Base-by-base conservation (phyloP, 2,329 filamentous ascomycete species). In the Fusarium newnesense region DNA sequence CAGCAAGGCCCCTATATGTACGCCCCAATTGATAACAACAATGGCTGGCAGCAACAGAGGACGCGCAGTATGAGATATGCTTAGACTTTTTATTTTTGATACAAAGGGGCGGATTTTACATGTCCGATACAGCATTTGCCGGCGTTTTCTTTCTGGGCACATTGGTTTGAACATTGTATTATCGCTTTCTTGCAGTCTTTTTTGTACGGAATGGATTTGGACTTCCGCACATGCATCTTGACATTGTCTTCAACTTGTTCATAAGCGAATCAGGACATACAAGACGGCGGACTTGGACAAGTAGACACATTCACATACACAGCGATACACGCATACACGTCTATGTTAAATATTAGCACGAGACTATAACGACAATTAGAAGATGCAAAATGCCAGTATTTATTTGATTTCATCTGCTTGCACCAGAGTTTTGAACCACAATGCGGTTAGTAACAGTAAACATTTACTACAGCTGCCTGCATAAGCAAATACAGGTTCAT, bases 1-100 rank as follows among this genome's bases (percentile, higher is more conserved):
- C n/a, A n/a, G n/a, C n/a, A n/a, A n/a, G n/a, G n/a, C n/a, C n/a
- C 39, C 21, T 79, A 78, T 39, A 60, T 58, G 39, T 78, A 79
- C 32, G 60, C 72, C 5, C 76, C 76, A 12, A 37, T 78, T 37
- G 60, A 70, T 39, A 58, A 66, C 24, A 69, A 70, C 37, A 67
- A 69, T 18, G 70, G 73, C 50, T 75, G 70, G 72, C 53, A 60
- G 42, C 53, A 60, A 34, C 73, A 69, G 44, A 60, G 77, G 11
- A 69, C 66, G 36, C 76, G 73, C 39, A 78, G 77, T 60, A 76
- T 77, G 76, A 77, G 79, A 72, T 81, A 81, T 65, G 79, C 79
- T 64, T 81, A 77, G 65, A 58, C 32, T 44, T 66, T 28, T 52
- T 36, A 12, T 49, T 34, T 15, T 46, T 43, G 24, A 39, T 32